Evolutionary conservation across 2,329 filamentous ascomycete genomes (phyloP), one percentile per base, ranked within the genome.

Genomic region (Gaeumannomyces sp.): DNA sequence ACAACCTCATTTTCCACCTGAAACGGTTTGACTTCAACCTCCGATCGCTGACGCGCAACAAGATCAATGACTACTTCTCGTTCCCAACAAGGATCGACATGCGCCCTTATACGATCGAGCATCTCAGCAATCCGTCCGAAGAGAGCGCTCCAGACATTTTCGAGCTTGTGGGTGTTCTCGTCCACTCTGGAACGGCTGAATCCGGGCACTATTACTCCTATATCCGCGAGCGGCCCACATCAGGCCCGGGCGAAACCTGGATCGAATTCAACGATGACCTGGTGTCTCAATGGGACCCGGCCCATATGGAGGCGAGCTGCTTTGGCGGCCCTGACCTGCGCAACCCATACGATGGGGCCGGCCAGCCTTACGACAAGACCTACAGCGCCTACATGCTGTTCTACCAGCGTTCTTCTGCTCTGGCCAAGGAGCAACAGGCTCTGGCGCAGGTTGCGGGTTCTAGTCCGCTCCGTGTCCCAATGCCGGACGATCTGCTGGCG

Each of bases 371-470:
- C 68, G 85, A 88, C 70, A 94, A 93, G 75, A 84, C 85, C 5
- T 89, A 89, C 80, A 98, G 92, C 74, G 95, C 94, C 16, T 99
- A 99, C 75, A 98, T 99, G 91, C 83, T 99, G 11, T 98, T 99
- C 75, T 99, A 99, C 74, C 91, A 97, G 74, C 87, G 95, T 61
- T 85, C 88, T 4, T 88, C 88, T 0, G 85, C 86, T 5, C 81
- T 93, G 65, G 79, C 81, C 25, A 75, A 76, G 22, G 83, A 85
- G 66, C 81, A 85, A 69, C 76, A 81, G 33, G 71, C 75, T 2
- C 77, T 86, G 69, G 73, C 78, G 63, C 69, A 67, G 16, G 71
- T 74, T 0, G 71, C 73, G 1, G 67, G 73, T 2, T 70, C 74
- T 4, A 75, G 74, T 38, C 81, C 81, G 6, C 70, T 83, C n/a